Base-by-base conservation (phyloP, 1,284 basidiomycete species). In the Stygiomarasmius scandens region DNA sequence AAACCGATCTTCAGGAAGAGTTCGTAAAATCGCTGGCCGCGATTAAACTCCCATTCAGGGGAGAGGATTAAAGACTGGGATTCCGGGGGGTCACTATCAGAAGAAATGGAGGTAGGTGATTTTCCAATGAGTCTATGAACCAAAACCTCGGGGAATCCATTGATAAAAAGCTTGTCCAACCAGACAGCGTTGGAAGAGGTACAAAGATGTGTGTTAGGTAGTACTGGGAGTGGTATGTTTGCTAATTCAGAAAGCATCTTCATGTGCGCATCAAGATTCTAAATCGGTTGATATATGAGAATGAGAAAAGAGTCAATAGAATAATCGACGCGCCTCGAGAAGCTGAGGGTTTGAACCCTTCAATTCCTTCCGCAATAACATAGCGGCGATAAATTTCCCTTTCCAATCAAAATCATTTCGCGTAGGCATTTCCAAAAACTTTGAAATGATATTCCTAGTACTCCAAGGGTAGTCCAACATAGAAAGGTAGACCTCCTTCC, bases 401-500 rank as follows among this genome's bases (percentile, higher is more conserved):
- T 49, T 53, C 60, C 72, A 71, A 2, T 69, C 62, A 3, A 68
- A 66, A 0, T 52, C 53, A 1, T 65, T 62, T 11, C 63, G 6
- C 61, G 4, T n/a, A 41, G 38, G 11, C 16, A 41, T 41, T 4
- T 32, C 29, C 27, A 43, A 19, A 36, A 16, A 61, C 49, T 4
- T 50, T 56, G 46, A 49, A 10, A 69, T 51, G 27, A 66, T 64
- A 20, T 58, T 60, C 43, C 70, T 61, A 1, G 71, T 63, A 2
- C 61, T 65, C 29, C 77, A 68, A 0, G 81, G 82, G 54, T 84
- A 77, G 55, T 84, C 82, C 61, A 82, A 84, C 1, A 69, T 70
- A 1, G 73, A 63, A 19, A 84, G 70, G 65, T 81, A 85, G 45
- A 84, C 68, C 54, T 77, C 73, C 22, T 81, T 69, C 83, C 83